Base-by-base conservation (phyloP, 169 alveolate genomes). In the Plasmodium gallinaceum region DNA sequence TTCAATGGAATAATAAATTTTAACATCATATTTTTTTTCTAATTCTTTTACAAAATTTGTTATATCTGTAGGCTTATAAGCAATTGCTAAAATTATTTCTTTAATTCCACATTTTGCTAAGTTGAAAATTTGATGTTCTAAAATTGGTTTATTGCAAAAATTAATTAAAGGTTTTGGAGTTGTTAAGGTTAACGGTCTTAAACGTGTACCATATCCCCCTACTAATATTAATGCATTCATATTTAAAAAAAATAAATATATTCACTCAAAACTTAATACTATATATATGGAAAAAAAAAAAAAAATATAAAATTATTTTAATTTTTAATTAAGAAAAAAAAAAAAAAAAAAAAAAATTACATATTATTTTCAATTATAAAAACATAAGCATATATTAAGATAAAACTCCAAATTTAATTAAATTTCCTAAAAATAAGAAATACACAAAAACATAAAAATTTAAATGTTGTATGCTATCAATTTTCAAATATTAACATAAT, bases 191-290 rank as follows among this genome's bases (percentile, higher is more conserved):
- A 98, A 95, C 32, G 99, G 99, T 70, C 99, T 95, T 48, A 98
- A 97, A 72, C 99, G 95, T 26, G 99, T 98, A 39, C 99, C 99
- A 92, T 95, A 98, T 39, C 99, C 99, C 16, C 99, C 99, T 20
- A 98, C 99, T 51, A 98, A 93, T 57, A 98, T 97, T 26, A 98
- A 93, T 12, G 99, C 99, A 95, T 98, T 98, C 99, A 98, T 98
- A 69, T 75, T 83, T 69, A 32, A 16, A 32, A 32, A 4, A 32
- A 32, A 32, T 32, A 32, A 54, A 70, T 32, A 71, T 8, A 69
- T 7, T 62, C 10, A 20, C 26, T 16, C 14, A 5, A 45, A 69
- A 69, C 64, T 43, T 16, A 73, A 73, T 22, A 73, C 7, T 1
- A 10, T n/a, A 73, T n/a, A 7, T 9, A 18, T 52, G 61, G 66